These are phyloP conservation scores for Plasmodium falciparum DNA, from an alignment of 169 alveolate species.

Conservation along the genomic window DNA sequence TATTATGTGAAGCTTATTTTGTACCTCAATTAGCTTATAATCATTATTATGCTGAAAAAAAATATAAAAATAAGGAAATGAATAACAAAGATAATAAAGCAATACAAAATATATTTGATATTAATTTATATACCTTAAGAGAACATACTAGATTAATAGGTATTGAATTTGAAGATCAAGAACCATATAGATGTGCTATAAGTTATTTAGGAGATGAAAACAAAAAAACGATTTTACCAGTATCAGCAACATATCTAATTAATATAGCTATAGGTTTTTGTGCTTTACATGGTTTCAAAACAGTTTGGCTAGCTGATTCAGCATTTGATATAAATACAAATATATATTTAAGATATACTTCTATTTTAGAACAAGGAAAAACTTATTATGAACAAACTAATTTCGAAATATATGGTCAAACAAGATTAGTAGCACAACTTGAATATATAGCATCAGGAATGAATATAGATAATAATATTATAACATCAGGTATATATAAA, in stretches of 20 bases:
- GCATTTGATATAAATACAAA: conserved; percentile 80
- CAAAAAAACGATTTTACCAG: conserved; percentile 56
- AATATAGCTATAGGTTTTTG: conserved; percentile 80
- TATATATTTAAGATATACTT: conserved; percentile 78
- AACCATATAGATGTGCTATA: conserved; percentile 82
- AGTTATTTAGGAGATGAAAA: conserved; percentile 81
- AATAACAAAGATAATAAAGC: background rate
- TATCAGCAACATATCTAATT: conserved; percentile 76
- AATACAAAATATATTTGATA: conserved; percentile 11
- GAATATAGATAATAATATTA: conserved; percentile 45
- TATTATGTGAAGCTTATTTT: conserved; percentile 67
- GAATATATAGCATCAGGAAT: conserved; percentile 79
- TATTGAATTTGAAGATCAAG: conserved; percentile 81
- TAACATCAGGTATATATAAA: conserved; percentile 49
- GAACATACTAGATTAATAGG: conserved; percentile 79
- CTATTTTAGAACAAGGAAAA: conserved; percentile 75
- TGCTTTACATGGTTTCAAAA: conserved; percentile 78
- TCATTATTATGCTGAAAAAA: conserved; percentile 30
- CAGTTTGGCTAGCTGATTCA: conserved; percentile 82
- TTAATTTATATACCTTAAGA: conserved; percentile 28
- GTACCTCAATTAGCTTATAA: conserved; percentile 57
- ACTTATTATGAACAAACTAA: conserved; percentile 79
- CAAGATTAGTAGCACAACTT: conserved; percentile 73
- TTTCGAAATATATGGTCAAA: conserved; percentile 79
- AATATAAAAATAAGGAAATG: background rate